Evolutionary conservation across 2,329 filamentous ascomycete species (phyloP), one percentile per base, ranked within the genome.

Genomic region (Penicillium sp.): DNA sequence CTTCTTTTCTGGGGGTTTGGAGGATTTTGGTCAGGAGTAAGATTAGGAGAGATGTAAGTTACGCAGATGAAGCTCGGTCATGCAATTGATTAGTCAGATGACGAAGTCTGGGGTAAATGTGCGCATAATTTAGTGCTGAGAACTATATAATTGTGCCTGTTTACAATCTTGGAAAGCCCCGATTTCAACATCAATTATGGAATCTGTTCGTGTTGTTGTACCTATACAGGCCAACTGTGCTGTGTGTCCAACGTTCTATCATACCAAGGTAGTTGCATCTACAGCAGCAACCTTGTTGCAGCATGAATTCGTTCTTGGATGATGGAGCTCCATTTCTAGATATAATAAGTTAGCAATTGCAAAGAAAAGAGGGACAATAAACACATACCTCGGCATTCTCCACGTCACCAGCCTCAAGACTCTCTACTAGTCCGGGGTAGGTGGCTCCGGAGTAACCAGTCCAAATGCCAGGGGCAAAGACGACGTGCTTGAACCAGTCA

Each of bases 401-500:
- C 55, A 72, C 50, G 68, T 83, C 76, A 2, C 72, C 70, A 43
- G 76, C 79, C 29, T 86, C 82, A 45, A 88, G 75, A 50, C 80
- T 82, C 69, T 88, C 85, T 5, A 86, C 81, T n/a, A 88, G 72
- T 1, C 85, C 84, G 1, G 85, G 85, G 64, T 84, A 88, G 9
- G 85, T 86, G 4, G 82, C 85, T 3, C 92, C 92, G 0, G 91
- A 80, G 73, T 97, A 97, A 0, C 92, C 92, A 0, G 91, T 96
- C 91, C 92, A 96, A 46, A 93, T 72, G 0, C 92, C 92, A 0
- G 92, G 92, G 1, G 92, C 92, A 74, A 95, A 97, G 1, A 97
- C 89, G 2, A 96, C 88, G 68, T 97, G 93, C 78, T 97, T 97
- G 78, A 93, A 97, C 92, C 92, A 97, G 24, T 79, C 78, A 57